Conservation (phyloP, 2,329 filamentous ascomycete species). For the Aspergillus unguis region DNA sequence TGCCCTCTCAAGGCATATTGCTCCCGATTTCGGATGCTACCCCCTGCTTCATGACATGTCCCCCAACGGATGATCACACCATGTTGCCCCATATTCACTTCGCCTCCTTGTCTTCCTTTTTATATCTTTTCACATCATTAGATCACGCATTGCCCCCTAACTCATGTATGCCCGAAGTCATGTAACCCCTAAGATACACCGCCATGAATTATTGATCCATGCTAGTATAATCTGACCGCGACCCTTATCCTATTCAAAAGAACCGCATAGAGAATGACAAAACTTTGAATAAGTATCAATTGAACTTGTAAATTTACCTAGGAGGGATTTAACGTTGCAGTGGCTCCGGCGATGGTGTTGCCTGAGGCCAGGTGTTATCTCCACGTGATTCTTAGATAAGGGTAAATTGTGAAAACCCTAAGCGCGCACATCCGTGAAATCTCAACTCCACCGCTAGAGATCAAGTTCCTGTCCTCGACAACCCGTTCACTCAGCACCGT, state of each 20-base stretch:
- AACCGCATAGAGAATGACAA: conserved; percentile 27
- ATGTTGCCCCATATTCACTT: conserved; percentile 15
- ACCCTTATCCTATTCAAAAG: conserved; percentile 22
- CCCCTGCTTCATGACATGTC: conserved; percentile 19
- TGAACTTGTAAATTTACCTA: too few relatives aligned
- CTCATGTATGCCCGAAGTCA: conserved; percentile 42
- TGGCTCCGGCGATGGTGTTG: too few relatives aligned
- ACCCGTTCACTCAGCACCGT: conserved; percentile 29
- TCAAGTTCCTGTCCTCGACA: conserved; percentile 16
- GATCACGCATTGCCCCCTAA: conserved; percentile 18
- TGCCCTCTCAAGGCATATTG: conserved; percentile 9
- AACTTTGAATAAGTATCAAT: conserved; percentile 12
- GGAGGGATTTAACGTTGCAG: too few relatives aligned
- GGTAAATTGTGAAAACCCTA: conserved; percentile 29
- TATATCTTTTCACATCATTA: conserved; percentile 27
- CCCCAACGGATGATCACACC: conserved; percentile 16
- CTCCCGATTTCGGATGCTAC: conserved; percentile 20
- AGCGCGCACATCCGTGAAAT: conserved; percentile 30
- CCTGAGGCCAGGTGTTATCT: conserved; percentile 18
- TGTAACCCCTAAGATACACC: conserved; percentile 38
- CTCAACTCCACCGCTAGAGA: conserved; percentile 1
- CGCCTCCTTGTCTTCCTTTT: conserved; percentile 6
- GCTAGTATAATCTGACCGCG: conserved; percentile 21
- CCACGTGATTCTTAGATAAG: conserved; percentile 31
- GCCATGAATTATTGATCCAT: conserved; percentile 28